Evolutionary conservation across 2,329 filamentous ascomycete genomes (phyloP).

Genomic region (Incumbomyces lentus): DNA sequence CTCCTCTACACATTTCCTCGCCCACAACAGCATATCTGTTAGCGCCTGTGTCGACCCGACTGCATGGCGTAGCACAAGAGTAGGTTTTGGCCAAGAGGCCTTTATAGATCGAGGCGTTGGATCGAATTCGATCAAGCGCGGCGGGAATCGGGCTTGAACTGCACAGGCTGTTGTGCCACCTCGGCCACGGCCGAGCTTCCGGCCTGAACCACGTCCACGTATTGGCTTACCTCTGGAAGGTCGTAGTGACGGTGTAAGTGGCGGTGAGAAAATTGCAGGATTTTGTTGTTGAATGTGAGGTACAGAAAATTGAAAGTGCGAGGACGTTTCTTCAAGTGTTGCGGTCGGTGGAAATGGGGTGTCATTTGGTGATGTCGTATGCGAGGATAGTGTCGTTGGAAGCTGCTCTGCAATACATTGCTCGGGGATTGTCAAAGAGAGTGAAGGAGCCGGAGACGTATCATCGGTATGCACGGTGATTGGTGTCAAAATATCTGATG

Average conservation of each 20-base stretch:
- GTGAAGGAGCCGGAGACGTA: not conserved
- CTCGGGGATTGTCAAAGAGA: too few relatives aligned
- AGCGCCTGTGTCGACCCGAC: not conserved
- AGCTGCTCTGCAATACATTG: too few relatives aligned
- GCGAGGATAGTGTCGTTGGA: too few relatives aligned
- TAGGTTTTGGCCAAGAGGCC: not conserved
- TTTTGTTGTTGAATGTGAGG: not conserved
- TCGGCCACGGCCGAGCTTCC: not conserved
- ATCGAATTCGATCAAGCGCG: constrained; percentile 1
- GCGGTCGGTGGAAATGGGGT: too few relatives aligned
- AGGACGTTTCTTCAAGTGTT: not conserved
- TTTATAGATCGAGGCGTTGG: not conserved
- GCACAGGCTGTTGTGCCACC: not conserved
- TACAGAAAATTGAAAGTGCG: not conserved
- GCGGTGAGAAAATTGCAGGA: too few relatives aligned
- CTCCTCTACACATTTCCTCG: not conserved
- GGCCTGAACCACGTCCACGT: too few relatives aligned
- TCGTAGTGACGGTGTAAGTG: too few relatives aligned
- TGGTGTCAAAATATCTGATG: not conserved
- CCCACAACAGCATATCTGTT: constrained; percentile 1
- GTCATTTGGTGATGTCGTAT: too few relatives aligned
- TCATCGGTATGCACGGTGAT: not conserved
- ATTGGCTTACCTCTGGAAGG: too few relatives aligned
- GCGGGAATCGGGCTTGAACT: not conserved
- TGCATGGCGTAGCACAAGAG: not conserved